A percentile compares a stretch with the other conserved stretches of the same genome.
Evolutionary conservation across 768 basidiomycete genomes (phyloP).

Genomic region (Rickenella mellea): DNA sequence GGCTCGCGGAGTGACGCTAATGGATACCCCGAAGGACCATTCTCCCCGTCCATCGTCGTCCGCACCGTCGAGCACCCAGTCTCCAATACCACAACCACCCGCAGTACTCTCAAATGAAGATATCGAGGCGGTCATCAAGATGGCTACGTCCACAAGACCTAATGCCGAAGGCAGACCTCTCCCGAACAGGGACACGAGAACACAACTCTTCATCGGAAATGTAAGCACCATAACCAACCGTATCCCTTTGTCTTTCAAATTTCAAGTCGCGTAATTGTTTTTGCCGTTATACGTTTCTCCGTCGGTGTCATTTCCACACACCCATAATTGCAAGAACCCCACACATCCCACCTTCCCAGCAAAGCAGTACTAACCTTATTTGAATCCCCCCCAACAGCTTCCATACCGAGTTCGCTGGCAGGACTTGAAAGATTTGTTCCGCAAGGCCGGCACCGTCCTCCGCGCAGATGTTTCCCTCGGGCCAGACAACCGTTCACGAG

Average conservation of each 20-base stretch:
- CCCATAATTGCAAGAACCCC: no score
- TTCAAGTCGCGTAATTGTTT: slow-evolving; percentile 6
- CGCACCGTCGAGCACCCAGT: no score
- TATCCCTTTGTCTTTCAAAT: slow-evolving; percentile 3
- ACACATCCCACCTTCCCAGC: no score
- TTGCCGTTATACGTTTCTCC: not conserved
- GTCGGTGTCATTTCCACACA: no score
- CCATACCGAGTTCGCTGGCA: slow-evolving; percentile 99
- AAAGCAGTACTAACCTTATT: no score
- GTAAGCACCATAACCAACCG: slow-evolving; percentile 48
- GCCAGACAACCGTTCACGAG: slow-evolving; percentile 86
- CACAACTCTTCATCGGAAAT: slow-evolving; percentile 95
- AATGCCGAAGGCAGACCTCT: slow-evolving; percentile 34
- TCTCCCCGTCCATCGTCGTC: no score
- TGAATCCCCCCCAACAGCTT: slow-evolving; percentile 37
- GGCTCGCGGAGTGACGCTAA: no score
- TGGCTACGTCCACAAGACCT: slow-evolving; percentile 69
- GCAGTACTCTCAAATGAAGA: slow-evolving; percentile 73
- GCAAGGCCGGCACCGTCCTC: slow-evolving; percentile 85
- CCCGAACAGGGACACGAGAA: slow-evolving; percentile 74
- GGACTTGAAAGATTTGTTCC: slow-evolving; percentile 96
- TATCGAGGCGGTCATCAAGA: slow-evolving; percentile 87
- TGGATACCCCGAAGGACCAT: no score
- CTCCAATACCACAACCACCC: no score
- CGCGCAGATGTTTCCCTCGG: slow-evolving; percentile 71